Conservation (phyloP, 192 early-diverging fungal genomes). For the Gonapodya prolifera region DNA sequence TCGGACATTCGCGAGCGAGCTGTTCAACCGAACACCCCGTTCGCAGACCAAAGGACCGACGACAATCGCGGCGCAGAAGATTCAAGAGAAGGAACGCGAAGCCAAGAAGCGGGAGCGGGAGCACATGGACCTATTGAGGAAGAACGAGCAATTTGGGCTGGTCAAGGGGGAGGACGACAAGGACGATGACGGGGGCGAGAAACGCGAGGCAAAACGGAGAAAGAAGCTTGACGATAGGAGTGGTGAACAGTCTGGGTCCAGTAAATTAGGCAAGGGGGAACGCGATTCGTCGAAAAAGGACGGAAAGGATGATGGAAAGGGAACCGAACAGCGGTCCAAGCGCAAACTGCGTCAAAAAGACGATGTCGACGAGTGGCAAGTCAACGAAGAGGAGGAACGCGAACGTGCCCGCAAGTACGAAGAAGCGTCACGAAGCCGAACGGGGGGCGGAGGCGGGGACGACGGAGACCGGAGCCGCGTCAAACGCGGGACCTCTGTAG, state of each 20-base stretch:
- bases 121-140: slow-evolving; percentile 15
- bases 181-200: slow-evolving; percentile 19
- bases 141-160: slow-evolving; percentile 24
- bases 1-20: slow-evolving; percentile 46
- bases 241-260: slow-evolving; percentile 10
- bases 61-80: background rate
- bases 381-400: background rate
- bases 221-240: slow-evolving; percentile 8
- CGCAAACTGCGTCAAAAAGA: slow-evolving; percentile 10
- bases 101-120: slow-evolving; percentile 17
- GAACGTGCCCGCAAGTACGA: background rate
- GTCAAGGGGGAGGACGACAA: slow-evolving; percentile 14
- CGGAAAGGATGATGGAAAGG: slow-evolving; percentile 3
- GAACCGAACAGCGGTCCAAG: slow-evolving; percentile 4
- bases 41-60: background rate
- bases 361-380: slow-evolving; percentile 2
- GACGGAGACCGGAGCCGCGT: slow-evolving; percentile 7
- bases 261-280: slow-evolving; percentile 17
- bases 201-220: slow-evolving; percentile 12
- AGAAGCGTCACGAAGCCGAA: slow-evolving; percentile 9
- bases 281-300: too few relatives aligned
- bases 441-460: slow-evolving; percentile 1
- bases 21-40: slow-evolving; percentile 48
- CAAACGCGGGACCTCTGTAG: slow-evolving; percentile 2
- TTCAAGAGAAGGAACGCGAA: background rate